phyloP scores from a whole-genome alignment of 768 basidiomycete genomes.

The Suillus subalutaceus region DNA sequence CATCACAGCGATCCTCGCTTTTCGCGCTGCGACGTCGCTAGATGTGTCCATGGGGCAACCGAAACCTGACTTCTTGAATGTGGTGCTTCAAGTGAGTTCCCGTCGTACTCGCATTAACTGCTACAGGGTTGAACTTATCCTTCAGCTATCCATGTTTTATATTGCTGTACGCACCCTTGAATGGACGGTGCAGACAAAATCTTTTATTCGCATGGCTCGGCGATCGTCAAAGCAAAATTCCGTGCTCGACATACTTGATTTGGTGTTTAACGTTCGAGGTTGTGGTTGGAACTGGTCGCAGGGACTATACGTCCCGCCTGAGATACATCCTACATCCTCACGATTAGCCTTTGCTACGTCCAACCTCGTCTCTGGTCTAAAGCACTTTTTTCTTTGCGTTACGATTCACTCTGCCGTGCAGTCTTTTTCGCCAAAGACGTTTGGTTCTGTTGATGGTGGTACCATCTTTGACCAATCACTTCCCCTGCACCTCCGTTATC shows the following conservation, averaged over 20 bases:
- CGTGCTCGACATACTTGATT: slow-evolving; percentile 48
- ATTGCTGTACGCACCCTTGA: slow-evolving; percentile 19
- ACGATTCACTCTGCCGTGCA: slow-evolving; percentile 49
- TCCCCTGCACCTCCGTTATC: slow-evolving; percentile 27
- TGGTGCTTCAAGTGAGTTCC: slow-evolving; percentile 16
- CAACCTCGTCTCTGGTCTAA: slow-evolving; percentile 37
- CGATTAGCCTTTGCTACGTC: slow-evolving; percentile 39
- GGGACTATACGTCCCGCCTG: slow-evolving; percentile 29
- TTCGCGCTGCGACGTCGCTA: slow-evolving; percentile 35
- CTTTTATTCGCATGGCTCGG: slow-evolving; percentile 15
- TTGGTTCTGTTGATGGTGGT: slow-evolving; percentile 26
- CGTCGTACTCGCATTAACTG: not conserved
- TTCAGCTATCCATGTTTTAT: slow-evolving; percentile 18
- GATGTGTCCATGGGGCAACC: slow-evolving; percentile 13
- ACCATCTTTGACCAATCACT: slow-evolving; percentile 37
- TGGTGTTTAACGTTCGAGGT: slow-evolving; percentile 56
- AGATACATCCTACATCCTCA: slow-evolving; percentile 44
- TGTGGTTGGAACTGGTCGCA: slow-evolving; percentile 63
- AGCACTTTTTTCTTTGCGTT: slow-evolving; percentile 46
- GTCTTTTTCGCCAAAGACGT: slow-evolving; percentile 42
- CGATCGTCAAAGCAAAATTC: slow-evolving; percentile 2
- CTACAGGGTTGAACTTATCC: not conserved
- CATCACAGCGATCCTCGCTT: slow-evolving; percentile 43
- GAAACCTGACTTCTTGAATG: slow-evolving; percentile 9
- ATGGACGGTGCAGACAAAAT: slow-evolving; percentile 19